Evolutionary conservation across 352 stramenopile genomes (phyloP).

Genomic region (Saprolegnia parasitica): DNA sequence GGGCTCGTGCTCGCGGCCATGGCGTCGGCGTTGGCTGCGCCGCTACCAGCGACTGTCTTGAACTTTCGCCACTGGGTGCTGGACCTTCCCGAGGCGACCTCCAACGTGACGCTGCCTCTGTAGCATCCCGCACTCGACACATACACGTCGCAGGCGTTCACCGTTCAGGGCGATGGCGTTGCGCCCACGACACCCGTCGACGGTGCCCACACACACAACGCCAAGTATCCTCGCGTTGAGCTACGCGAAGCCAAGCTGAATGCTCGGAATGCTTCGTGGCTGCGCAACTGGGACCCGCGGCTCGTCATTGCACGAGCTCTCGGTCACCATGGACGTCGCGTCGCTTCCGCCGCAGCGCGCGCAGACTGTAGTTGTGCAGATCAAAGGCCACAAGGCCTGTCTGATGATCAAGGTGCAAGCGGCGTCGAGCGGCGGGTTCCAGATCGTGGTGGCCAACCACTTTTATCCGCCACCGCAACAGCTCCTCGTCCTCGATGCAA

Average conservation of each 20-base stretch:
- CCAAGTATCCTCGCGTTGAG: conserved; percentile 10
- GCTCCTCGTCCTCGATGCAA: conserved; percentile 8
- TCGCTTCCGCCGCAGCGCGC: background rate
- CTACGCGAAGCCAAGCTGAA: conserved; percentile 15
- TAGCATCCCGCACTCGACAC: conserved; percentile 9
- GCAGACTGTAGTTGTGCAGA: background rate
- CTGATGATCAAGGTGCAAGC: conserved; percentile 4
- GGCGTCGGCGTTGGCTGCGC: background rate
- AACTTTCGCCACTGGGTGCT: background rate
- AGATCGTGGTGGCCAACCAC: background rate
- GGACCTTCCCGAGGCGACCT: background rate
- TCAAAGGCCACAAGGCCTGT: conserved; percentile 4
- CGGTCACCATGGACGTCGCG: background rate
- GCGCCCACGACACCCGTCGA: conserved; percentile 4
- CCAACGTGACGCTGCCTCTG: background rate
- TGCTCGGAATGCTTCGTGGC: background rate
- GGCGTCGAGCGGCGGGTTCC: background rate
- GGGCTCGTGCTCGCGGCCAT: background rate
- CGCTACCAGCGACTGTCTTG: background rate
- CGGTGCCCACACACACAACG: background rate
- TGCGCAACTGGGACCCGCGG: background rate
- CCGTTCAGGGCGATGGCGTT: background rate
- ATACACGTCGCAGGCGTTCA: background rate
- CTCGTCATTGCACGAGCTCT: background rate
- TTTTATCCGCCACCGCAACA: background rate